phyloP scores from a whole-genome alignment of 2,329 filamentous ascomycete species.

The Stylonectria norvegica region DNA sequence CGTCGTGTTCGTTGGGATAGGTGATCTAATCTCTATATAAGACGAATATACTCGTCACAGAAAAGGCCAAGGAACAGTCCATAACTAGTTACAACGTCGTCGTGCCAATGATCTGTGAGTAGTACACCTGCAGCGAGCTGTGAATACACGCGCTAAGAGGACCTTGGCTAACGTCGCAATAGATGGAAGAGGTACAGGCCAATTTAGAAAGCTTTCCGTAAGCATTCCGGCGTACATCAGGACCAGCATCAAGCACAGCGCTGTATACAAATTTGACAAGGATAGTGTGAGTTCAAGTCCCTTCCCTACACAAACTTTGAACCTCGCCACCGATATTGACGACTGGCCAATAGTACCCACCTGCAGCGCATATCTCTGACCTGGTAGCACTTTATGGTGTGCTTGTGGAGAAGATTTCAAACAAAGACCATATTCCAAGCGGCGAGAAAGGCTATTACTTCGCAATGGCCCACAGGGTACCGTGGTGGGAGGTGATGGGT shows the following conservation, averaged over 20 bases:
- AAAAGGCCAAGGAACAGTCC: constrained; percentile 25
- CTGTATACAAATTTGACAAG: constrained; percentile 32
- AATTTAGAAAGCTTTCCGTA: constrained; percentile 33
- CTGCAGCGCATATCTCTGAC: constrained; percentile 31
- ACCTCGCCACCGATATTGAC: too few species aligned
- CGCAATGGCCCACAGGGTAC: constrained; percentile 23
- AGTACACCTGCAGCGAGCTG: too few species aligned
- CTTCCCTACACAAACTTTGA: background rate
- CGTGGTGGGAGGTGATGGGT: constrained; percentile 31
- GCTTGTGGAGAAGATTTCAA: constrained; percentile 28
- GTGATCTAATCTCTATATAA: constrained; percentile 3
- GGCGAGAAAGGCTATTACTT: constrained; percentile 36
- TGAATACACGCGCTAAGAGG: too few species aligned
- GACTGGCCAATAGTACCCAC: constrained; percentile 27
- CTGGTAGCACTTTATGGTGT: constrained; percentile 29
- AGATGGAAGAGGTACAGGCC: constrained; percentile 35
- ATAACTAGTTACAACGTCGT: constrained; percentile 30
- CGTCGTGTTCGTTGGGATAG: rapidly evolving
- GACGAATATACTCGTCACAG: constrained; percentile 29
- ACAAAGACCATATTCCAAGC: constrained; percentile 24
- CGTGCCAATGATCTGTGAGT: constrained; percentile 30
- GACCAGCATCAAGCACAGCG: constrained; percentile 26
- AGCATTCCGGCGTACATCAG: constrained; percentile 30
- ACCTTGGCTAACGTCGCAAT: constrained; percentile 1
- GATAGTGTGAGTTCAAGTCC: constrained; percentile 26